These are phyloP conservation scores for Oryza glaberrima DNA, from an alignment of 176 grass and related monocot genomes.

Conservation along the genomic window DNA sequence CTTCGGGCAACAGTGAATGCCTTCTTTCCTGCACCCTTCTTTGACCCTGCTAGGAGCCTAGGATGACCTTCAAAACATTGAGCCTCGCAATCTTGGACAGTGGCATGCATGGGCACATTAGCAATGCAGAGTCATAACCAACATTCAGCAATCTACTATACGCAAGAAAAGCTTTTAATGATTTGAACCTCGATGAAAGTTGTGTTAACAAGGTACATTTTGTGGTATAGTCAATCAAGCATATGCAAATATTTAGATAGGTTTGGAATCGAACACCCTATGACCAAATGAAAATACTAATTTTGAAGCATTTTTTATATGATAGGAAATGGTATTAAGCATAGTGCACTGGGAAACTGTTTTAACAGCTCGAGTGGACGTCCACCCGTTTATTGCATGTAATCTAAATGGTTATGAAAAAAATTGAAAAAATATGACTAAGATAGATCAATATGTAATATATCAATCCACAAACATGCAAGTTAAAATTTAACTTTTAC, in stretches of 20 bases:
- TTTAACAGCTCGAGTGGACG: no score
- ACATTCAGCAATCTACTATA: not conserved
- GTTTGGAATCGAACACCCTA: not conserved
- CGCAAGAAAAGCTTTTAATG: not conserved
- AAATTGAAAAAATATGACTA: no score
- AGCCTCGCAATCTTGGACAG: constrained; percentile 28
- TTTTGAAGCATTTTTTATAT: not conserved
- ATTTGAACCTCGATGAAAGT: not conserved
- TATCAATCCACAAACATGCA: no score
- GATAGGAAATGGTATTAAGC: not conserved
- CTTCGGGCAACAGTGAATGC: not conserved
- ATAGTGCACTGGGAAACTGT: no score
- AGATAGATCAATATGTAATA: no score
- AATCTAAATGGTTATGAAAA: no score
- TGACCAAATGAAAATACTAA: not conserved
- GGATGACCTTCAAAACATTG: constrained; percentile 33
- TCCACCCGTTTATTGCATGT: no score
- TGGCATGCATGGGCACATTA: not conserved
- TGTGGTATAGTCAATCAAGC: not conserved
- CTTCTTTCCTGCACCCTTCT: constrained; percentile 30
- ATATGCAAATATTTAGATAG: not conserved
- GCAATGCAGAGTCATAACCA: not conserved
- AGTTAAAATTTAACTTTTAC: no score
- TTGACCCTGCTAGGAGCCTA: not conserved
- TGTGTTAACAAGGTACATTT: not conserved